These are phyloP conservation scores for Volvox africanus DNA, from an alignment of 139 green algal species.

Conservation along the genomic window DNA sequence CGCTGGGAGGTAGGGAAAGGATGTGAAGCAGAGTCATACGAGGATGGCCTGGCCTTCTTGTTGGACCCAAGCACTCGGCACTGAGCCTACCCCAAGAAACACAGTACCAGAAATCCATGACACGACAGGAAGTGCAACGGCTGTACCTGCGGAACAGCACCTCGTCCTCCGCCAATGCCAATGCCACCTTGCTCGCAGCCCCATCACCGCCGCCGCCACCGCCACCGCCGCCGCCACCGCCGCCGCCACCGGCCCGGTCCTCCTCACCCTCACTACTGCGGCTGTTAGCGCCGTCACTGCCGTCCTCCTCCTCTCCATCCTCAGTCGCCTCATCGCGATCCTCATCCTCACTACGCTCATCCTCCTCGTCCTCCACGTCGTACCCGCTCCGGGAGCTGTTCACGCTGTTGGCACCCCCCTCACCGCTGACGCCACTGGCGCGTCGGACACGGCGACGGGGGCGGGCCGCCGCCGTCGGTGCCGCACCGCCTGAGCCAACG, in stretches of 20 bases:
- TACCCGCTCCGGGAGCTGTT: background rate
- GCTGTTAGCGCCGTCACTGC: background rate
- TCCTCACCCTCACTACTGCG: background rate
- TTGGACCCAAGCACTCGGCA: too few relatives aligned
- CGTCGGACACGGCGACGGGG: background rate
- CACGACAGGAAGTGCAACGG: background rate
- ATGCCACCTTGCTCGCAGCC: background rate
- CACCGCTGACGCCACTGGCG: background rate
- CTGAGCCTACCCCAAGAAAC: too few relatives aligned
- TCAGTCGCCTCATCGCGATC: slow-evolving; percentile 14
- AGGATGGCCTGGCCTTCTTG: too few relatives aligned
- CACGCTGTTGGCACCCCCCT: background rate
- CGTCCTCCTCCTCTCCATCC: background rate
- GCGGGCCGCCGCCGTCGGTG: background rate
- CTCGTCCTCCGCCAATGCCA: slow-evolving; percentile 26
- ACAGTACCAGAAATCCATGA: too few relatives aligned
- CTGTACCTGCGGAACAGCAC: slow-evolving; percentile 14
- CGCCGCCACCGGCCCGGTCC: background rate
- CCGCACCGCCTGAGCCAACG: background rate
- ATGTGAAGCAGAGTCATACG: too few relatives aligned
- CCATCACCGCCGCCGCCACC: background rate
- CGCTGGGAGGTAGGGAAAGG: too few relatives aligned
- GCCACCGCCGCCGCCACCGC: background rate
- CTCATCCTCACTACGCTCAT: background rate
- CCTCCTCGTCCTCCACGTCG: slow-evolving; percentile 7